A percentile compares a stretch with the other conserved stretches of the same genome.
phyloP scores from a whole-genome alignment of 306 rosid species.

The Glycine soja region DNA sequence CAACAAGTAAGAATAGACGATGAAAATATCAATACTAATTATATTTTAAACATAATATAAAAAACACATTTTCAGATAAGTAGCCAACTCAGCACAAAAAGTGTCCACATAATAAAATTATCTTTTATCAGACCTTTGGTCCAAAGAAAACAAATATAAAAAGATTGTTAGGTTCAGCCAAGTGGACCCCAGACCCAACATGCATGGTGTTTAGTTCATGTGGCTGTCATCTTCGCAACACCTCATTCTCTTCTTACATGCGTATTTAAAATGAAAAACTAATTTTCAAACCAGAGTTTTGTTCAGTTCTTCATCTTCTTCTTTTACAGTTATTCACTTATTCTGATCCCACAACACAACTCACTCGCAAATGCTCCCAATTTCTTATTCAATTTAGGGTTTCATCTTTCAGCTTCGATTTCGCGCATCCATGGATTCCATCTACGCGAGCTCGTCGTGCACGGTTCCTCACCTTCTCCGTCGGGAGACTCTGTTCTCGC shows the following conservation, averaged over 20 bases:
- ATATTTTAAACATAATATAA: too few species aligned
- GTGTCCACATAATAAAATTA: constrained; percentile 9
- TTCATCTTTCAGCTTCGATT: constrained; percentile 15
- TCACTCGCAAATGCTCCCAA: constrained; percentile 26
- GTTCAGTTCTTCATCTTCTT: neutral
- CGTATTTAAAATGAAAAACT: neutral
- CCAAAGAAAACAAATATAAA: neutral
- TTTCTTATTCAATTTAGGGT: constrained; percentile 49
- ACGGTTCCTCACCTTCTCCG: constrained; percentile 39
- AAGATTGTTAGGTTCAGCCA: neutral
- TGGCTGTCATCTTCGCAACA: constrained; percentile 38
- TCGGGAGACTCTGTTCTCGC: neutral
- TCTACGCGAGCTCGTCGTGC: constrained; percentile 46
- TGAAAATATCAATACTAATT: too few species aligned
- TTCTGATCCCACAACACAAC: constrained; percentile 18
- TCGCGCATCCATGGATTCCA: constrained; percentile 56
- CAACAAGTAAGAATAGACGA: too few species aligned
- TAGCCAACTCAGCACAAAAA: neutral
- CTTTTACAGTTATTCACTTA: neutral
- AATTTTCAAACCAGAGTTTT: neutral
- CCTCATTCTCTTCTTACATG: too few species aligned
- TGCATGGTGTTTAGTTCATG: constrained; percentile 17
- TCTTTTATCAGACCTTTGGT: neutral
- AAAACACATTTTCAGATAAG: too few species aligned
- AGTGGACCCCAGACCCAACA: neutral